Percentiles rank a stretch among this genome's conserved stretches.
These are phyloP conservation scores for Fusarium annulatum DNA, from an alignment of 2,329 filamentous ascomycete species.

Conservation along the genomic window DNA sequence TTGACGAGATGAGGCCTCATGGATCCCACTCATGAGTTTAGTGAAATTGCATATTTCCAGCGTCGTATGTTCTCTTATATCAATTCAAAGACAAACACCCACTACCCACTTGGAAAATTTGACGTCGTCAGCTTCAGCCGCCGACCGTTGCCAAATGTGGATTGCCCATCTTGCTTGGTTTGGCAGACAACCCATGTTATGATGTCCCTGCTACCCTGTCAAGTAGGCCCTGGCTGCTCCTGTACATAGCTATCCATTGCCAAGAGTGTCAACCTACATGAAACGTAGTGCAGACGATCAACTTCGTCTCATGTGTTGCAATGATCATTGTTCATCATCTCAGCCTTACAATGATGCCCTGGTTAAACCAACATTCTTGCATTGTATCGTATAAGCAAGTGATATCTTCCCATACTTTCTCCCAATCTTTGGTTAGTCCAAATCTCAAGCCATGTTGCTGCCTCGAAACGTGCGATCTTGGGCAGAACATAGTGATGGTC, in stretches of 20 bases:
- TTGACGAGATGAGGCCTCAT: constrained; percentile 13
- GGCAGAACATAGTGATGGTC: background rate
- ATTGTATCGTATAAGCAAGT: background rate
- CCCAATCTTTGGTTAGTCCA: too few relatives aligned
- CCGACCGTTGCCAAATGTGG: constrained; percentile 20
- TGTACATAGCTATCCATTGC: background rate
- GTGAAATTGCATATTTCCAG: constrained; percentile 3
- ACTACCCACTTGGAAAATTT: constrained; percentile 4
- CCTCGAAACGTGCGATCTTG: background rate
- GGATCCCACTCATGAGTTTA: background rate
- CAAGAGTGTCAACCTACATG: constrained; percentile 4
- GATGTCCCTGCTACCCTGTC: constrained; percentile 12
- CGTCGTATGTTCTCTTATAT: background rate
- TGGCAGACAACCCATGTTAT: constrained; percentile 20
- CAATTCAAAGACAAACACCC: background rate
- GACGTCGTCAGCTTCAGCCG: constrained; percentile 3
- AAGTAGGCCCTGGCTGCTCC: background rate
- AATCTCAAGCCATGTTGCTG: background rate
- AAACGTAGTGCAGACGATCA: constrained; percentile 28
- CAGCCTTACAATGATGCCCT: constrained; percentile 9
- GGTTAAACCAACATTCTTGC: background rate
- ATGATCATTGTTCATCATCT: constrained; percentile 18
- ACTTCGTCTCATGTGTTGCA: constrained; percentile 24
- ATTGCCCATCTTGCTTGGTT: constrained; percentile 13
- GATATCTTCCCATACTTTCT: background rate